Percentiles rank a stretch among this genome's conserved stretches.
phyloP scores from a whole-genome alignment of 148 eudicot genomes.

The Camellia granthamiana region DNA sequence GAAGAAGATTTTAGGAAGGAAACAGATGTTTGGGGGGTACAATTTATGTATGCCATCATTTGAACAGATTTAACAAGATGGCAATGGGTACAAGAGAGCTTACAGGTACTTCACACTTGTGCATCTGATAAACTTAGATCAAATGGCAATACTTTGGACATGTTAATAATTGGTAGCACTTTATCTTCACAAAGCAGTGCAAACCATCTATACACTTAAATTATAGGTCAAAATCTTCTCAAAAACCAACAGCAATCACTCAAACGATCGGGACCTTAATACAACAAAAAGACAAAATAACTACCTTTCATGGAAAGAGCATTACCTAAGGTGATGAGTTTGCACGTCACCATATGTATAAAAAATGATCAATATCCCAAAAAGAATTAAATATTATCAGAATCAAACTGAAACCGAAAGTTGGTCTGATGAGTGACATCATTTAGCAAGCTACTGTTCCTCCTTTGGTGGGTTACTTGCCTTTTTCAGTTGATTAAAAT shows the following conservation, averaged over 20 bases:
- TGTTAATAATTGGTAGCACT: not conserved
- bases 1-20: not conserved
- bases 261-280: not conserved
- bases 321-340: not conserved
- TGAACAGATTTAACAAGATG: not conserved
- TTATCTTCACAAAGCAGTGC: not conserved
- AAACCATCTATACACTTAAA: not conserved
- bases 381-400: not conserved
- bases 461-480: not conserved
- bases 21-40: not conserved
- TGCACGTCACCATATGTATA: not conserved
- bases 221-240: not conserved
- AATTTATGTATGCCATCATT: not conserved
- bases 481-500: not conserved
- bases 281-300: not conserved
- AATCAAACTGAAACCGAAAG: not conserved
- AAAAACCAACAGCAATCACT: not conserved
- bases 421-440: not conserved
- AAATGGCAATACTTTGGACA: not conserved
- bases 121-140: not conserved
- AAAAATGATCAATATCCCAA: not conserved
- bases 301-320: not conserved
- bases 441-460: not conserved
- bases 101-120: not conserved
- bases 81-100: not conserved